A percentile compares a stretch with the other conserved stretches of the same genome.
Conservation (phyloP, 2,329 filamentous ascomycete genomes). For the Trichocomaceae sp. region DNA sequence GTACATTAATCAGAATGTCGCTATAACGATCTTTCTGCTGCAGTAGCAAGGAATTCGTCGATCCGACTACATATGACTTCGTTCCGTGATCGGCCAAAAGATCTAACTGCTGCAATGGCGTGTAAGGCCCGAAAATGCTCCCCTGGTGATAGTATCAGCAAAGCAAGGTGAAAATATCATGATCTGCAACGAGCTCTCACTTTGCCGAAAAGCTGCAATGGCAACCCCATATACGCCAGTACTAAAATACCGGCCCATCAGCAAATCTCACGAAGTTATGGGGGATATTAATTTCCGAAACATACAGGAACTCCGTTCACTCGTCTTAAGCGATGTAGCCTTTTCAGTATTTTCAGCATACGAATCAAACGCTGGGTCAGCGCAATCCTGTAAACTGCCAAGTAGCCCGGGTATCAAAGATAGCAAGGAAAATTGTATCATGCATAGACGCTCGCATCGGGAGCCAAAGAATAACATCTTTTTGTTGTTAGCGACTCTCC, state of each 20-base stretch:
- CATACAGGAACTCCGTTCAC: constrained; percentile 72
- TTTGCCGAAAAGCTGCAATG: constrained; percentile 91
- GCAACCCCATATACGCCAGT: constrained; percentile 87
- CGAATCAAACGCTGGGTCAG: constrained; percentile 82
- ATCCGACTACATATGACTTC: constrained; percentile 95
- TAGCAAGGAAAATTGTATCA: constrained; percentile 96
- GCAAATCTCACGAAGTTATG: background rate
- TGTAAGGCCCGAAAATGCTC: constrained; percentile 93
- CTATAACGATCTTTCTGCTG: constrained; percentile 95
- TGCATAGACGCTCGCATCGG: constrained; percentile 90
- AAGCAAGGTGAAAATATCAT: constrained; percentile 56
- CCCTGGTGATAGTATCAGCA: constrained; percentile 54
- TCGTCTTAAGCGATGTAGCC: constrained; percentile 81
- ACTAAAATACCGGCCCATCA: constrained; percentile 40
- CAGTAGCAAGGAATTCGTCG: constrained; percentile 86
- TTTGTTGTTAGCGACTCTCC: background rate
- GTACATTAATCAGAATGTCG: constrained; percentile 82
- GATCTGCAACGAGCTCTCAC: constrained; percentile 34
- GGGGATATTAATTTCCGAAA: background rate
- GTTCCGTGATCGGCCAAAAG: constrained; percentile 87
- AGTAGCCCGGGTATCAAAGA: constrained; percentile 91
- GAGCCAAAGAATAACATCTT: constrained; percentile 98
- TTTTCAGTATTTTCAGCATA: constrained; percentile 69
- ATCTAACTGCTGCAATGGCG: constrained; percentile 90
- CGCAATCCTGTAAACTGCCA: constrained; percentile 86